Conservation (phyloP, 2,329 filamentous ascomycete species). For the Talaromyces sp. region DNA sequence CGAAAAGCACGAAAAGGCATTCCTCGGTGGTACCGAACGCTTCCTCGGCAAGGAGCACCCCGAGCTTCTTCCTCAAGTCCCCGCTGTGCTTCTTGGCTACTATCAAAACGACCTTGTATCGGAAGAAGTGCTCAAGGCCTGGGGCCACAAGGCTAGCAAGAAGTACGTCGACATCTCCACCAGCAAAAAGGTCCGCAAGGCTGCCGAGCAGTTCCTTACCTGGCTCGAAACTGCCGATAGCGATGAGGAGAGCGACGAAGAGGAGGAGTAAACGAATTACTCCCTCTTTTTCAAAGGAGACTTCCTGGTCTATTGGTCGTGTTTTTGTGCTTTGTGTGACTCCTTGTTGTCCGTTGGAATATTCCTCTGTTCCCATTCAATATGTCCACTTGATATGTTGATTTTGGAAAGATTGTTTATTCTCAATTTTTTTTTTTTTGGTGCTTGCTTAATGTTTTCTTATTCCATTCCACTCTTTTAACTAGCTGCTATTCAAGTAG, state of each 20-base stretch:
- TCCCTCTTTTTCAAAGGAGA: not conserved
- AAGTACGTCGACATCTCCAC: constrained; percentile 89
- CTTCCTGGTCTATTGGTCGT: not conserved
- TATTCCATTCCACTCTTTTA: not conserved
- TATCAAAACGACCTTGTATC: constrained; percentile 86
- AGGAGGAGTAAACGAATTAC: constrained; percentile 36
- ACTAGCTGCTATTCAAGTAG: not conserved
- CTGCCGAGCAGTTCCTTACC: constrained; percentile 85
- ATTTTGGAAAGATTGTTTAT: not conserved
- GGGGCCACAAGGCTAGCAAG: constrained; percentile 95
- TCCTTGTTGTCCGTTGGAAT: not conserved
- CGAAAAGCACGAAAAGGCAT: constrained; percentile 90
- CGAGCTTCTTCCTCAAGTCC: constrained; percentile 70
- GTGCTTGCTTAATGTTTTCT: constrained; percentile 1
- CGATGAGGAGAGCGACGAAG: constrained; percentile 60
- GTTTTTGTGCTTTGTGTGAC: not conserved
- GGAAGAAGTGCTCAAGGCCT: constrained; percentile 84
- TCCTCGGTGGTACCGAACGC: constrained; percentile 91
- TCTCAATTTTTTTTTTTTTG: not conserved
- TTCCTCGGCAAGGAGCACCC: constrained; percentile 79
- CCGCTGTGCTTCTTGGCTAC: constrained; percentile 81
- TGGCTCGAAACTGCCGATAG: constrained; percentile 87
- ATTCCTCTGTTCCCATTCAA: not conserved
- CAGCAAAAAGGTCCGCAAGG: constrained; percentile 93
- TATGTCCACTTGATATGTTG: not conserved